Percentiles rank a stretch among this genome's conserved stretches.
Conservation (phyloP, 495 filamentous ascomycete species). For the Chaetomium fimeti region DNA sequence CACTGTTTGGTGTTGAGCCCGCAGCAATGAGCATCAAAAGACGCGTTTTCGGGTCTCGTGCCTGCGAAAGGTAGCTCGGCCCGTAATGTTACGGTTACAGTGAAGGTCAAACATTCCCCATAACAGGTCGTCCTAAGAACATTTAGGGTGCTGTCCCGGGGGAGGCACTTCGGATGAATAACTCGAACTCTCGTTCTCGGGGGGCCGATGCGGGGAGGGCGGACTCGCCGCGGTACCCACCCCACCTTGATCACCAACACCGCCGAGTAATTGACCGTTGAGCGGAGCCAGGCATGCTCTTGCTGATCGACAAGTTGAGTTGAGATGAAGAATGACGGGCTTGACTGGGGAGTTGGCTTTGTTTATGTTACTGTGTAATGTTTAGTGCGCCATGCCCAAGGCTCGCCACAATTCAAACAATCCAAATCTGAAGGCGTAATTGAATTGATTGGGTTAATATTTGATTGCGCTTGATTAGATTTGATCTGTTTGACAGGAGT, state of each 20-base stretch:
- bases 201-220: background rate
- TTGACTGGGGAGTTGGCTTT: too few relatives aligned
- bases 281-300: slow-evolving; percentile 7
- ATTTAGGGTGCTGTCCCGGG: background rate
- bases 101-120: background rate
- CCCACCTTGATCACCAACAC: background rate
- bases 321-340: too few relatives aligned
- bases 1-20: background rate
- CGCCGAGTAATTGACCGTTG: slow-evolving; percentile 23
- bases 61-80: background rate
- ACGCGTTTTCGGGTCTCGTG: background rate
- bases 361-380: too few relatives aligned
- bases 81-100: background rate
- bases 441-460: too few relatives aligned
- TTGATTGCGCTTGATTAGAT: too few relatives aligned
- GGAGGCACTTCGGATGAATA: background rate
- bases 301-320: too few relatives aligned
- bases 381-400: too few relatives aligned
- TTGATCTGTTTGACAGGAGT: too few relatives aligned
- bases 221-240: background rate
- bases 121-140: background rate
- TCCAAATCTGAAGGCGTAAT: too few relatives aligned
- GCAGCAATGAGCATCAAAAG: background rate
- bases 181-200: background rate
- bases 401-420: too few relatives aligned